Evolutionary conservation across 176 grass and related monocot species (phyloP).

Genomic region (Puya raimondii): DNA sequence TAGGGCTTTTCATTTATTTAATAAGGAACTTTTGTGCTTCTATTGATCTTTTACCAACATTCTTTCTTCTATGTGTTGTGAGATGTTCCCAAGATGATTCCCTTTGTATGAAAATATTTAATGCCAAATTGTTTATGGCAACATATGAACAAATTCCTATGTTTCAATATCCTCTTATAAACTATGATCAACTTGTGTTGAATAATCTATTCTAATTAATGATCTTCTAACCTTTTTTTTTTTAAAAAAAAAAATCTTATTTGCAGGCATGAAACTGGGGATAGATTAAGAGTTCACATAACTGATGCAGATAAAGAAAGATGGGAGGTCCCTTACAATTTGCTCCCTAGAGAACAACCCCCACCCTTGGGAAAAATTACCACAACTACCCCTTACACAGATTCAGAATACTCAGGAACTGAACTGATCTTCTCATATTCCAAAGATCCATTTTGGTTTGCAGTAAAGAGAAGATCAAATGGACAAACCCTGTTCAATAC

Average conservation of each 20-base stretch:
- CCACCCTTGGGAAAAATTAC: slow-evolving; percentile 24
- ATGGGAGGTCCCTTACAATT: slow-evolving; percentile 90
- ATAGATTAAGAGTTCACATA: slow-evolving; percentile 74
- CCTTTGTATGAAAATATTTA: background rate
- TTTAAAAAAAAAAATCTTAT: background rate
- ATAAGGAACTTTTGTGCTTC: background rate
- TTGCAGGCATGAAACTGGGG: slow-evolving; percentile 64
- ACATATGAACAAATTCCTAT: too few relatives aligned
- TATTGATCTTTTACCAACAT: background rate
- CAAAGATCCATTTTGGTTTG: slow-evolving; percentile 64
- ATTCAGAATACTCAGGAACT: slow-evolving; percentile 40
- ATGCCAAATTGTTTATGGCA: background rate
- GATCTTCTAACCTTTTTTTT: too few relatives aligned
- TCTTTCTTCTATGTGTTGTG: background rate
- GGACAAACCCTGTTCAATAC: slow-evolving; percentile 70
- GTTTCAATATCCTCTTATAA: too few relatives aligned
- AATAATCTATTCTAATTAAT: too few relatives aligned
- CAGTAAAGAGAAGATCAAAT: slow-evolving; percentile 46
- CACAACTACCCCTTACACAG: slow-evolving; percentile 24
- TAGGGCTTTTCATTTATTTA: background rate
- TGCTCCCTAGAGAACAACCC: slow-evolving; percentile 48
- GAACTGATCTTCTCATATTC: slow-evolving; percentile 61
- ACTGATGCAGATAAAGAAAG: slow-evolving; percentile 65
- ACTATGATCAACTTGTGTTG: too few relatives aligned
- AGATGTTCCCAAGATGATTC: background rate